Conservation (phyloP, 2,329 filamentous ascomycete species). For the Gremmenia infestans region DNA sequence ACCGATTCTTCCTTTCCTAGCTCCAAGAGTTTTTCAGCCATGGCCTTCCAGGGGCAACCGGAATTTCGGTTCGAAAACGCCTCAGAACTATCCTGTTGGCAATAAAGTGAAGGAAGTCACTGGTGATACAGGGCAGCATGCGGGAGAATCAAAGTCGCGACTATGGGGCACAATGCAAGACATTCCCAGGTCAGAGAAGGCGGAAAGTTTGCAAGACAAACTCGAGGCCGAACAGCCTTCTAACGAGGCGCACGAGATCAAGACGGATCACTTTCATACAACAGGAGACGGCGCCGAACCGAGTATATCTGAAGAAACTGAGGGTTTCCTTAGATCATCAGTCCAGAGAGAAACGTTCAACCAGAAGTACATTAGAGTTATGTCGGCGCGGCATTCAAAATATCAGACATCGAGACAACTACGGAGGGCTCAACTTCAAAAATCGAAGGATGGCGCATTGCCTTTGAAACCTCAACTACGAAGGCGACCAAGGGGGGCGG, state of each 20-base stretch:
- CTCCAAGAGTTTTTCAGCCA: conserved; percentile 30
- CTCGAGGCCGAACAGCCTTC: not conserved
- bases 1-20: conserved; percentile 30
- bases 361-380: too few relatives aligned
- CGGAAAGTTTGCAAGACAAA: not conserved
- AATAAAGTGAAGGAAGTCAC: not conserved
- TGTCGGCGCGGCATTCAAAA: too few relatives aligned
- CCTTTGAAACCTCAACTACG: too few relatives aligned
- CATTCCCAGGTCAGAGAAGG: not conserved
- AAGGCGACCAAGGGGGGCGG: too few relatives aligned
- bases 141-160: not conserved
- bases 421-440: too few relatives aligned
- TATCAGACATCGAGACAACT: too few relatives aligned
- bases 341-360: too few relatives aligned
- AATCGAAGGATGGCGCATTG: too few relatives aligned
- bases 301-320: too few relatives aligned
- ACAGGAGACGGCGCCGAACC: too few relatives aligned
- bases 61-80: conserved; percentile 1
- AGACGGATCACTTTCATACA: not conserved
- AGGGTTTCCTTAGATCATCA: too few relatives aligned
- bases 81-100: not conserved
- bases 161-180: not conserved
- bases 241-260: not conserved
- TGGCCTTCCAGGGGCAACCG: conserved; percentile 23
- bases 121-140: not conserved